Conservation (phyloP, 345 rosid species). For the Psidium friedrichsthalianum region DNA sequence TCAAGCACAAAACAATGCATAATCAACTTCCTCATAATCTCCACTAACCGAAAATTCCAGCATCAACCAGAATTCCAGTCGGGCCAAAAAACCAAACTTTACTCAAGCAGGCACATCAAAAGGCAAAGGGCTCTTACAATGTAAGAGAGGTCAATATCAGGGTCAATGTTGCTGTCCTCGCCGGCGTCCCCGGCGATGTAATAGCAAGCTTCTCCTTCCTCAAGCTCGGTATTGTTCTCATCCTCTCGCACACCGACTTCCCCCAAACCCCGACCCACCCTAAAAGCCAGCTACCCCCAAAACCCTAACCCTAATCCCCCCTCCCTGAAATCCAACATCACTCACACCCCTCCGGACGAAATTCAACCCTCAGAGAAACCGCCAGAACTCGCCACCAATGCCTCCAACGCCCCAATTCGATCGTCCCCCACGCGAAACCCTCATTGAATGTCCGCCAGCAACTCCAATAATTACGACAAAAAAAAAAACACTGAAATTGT, state of each 20-base stretch:
- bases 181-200: conserved; percentile 14
- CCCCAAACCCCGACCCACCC: neutral
- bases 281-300: neutral
- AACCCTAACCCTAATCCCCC: conserved; percentile 16
- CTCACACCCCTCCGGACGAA: neutral
- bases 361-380: neutral
- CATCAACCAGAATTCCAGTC: neutral
- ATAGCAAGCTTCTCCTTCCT: conserved; percentile 64
- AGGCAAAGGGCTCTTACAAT: conserved; percentile 42
- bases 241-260: conserved; percentile 18
- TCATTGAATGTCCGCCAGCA: neutral
- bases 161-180: conserved; percentile 28
- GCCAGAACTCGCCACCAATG: neutral
- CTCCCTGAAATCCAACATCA: conserved; percentile 63
- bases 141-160: conserved; percentile 57
- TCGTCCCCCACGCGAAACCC: neutral
- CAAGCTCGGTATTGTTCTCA: conserved; percentile 41
- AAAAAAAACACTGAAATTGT: neutral
- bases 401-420: neutral
- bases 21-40: neutral
- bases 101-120: neutral
- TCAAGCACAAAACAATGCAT: neutral
- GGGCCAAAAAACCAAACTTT: neutral
- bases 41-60: neutral
- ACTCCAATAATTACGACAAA: neutral